Base-by-base conservation (phyloP, 306 rosid species). In the Corylus heterophylla region DNA sequence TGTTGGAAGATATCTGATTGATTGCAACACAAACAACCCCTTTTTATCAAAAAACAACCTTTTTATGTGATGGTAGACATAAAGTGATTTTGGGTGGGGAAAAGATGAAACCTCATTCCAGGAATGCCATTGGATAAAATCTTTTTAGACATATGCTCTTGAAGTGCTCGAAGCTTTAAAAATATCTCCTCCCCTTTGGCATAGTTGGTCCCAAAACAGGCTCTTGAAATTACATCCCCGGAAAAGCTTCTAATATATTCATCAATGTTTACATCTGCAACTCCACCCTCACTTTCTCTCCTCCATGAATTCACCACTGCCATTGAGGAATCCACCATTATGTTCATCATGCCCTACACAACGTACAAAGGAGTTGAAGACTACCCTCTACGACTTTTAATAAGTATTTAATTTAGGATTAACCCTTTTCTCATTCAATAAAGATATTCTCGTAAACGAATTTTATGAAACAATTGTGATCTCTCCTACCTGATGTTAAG, bases 1-100 rank as follows among this genome's bases (percentile, higher is more conserved):
- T 22, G 88, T 84, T 35, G 93, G 93, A 58, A 89, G 49, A 73
- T 82, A 76, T 2, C 90, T 86, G 71, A 1, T 49, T 18, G 22
- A 11, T 27, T 12, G 44, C 12, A 14, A 62, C 7, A 76, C 13
- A 29, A 1, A 31, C 35, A 31, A 31, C 2, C 2, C 2, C 35
- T 31, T 31, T 31, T 2, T 31, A 31, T 31, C 35, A 22, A 31
- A 31, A 31, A 31, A 31, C 2, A 31, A 31, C 31, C 31, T 29
- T 29, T 29, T 31, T 31, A 31, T 1, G 35, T 31, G 35, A 29
- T 29, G 31, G 1, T 29, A 1, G 31, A 29, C 31, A 31, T 1
- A 31, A 31, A 31, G 35, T 31, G 35, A 31, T 1, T 31, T 31
- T 31, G 2, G 35, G 42, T 7, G 11, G 31, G 47, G 25, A 27